Conservation (phyloP, 1,139 yeast genomes). For the Saccharomyces hybrid region DNA sequence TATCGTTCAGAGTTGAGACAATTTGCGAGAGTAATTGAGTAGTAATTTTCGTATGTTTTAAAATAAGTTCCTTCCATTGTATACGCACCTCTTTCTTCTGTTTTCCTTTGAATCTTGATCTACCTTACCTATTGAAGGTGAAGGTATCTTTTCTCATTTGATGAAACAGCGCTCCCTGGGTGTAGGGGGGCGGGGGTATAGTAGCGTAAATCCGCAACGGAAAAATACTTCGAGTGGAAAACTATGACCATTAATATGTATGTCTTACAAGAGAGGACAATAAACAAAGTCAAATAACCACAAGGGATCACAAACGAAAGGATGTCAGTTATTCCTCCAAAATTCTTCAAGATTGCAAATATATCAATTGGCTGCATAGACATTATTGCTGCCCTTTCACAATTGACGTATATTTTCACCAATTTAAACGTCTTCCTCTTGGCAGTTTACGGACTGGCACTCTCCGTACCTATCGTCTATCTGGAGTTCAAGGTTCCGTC, state of each 20-base stretch:
- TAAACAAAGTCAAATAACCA: neutral
- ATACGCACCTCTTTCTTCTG: neutral
- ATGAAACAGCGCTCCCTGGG: neutral
- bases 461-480: conserved; percentile 56
- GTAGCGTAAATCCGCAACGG: neutral
- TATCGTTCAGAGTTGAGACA: neutral
- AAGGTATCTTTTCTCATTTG: neutral
- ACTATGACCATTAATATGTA: neutral
- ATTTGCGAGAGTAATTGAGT: neutral
- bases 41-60: neutral
- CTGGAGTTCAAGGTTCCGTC: conserved; percentile 60
- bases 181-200: neutral
- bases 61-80: neutral
- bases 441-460: conserved; percentile 36
- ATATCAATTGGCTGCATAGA: conserved; percentile 51
- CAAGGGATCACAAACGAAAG: neutral
- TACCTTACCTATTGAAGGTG: neutral
- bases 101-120: neutral
- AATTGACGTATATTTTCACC: conserved; percentile 13
- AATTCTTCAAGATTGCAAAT: conserved; percentile 52
- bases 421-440: conserved; percentile 18
- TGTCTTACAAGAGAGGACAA: neutral
- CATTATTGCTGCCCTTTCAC: conserved; percentile 39
- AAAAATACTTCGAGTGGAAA: neutral
- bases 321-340: conserved; percentile 14